A percentile compares a stretch with the other conserved stretches of the same genome.
Conservation (phyloP, 1,284 basidiomycete genomes). For the Cutaneotrichosporon dermatis region DNA sequence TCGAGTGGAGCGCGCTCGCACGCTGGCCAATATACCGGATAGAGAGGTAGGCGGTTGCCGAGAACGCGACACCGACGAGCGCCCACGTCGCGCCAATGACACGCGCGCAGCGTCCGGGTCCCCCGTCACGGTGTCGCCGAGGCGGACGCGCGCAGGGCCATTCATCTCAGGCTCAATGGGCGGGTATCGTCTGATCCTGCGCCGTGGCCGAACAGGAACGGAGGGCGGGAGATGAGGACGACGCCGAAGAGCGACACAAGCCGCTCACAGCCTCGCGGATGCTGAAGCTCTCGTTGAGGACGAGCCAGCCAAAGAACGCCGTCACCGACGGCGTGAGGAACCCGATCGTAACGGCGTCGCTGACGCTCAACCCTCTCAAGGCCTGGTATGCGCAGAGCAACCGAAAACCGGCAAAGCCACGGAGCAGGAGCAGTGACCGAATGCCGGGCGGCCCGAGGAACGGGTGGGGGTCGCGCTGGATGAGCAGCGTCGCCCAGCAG, state of each 20-base stretch:
- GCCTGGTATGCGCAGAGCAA: slow-evolving; percentile 58
- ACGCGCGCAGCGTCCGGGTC: slow-evolving; percentile 18
- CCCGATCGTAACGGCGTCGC: slow-evolving; percentile 69
- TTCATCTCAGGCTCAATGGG: slow-evolving; percentile 67
- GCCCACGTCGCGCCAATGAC: slow-evolving; percentile 38
- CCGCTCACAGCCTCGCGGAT: slow-evolving; percentile 61
- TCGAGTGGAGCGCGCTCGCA: slow-evolving; percentile 68
- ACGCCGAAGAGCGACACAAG: slow-evolving; percentile 60
- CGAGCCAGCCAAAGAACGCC: slow-evolving; percentile 62
- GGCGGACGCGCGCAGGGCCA: background rate
- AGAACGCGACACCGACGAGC: slow-evolving; percentile 33
- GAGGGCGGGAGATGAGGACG: slow-evolving; percentile 63
- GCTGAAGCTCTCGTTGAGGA: slow-evolving; percentile 64
- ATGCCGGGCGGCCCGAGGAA: slow-evolving; percentile 65
- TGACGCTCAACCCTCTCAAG: slow-evolving; percentile 63
- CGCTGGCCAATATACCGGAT: slow-evolving; percentile 68
- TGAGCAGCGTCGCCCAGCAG: slow-evolving; percentile 53
- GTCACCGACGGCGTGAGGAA: slow-evolving; percentile 69
- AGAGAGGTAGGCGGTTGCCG: slow-evolving; percentile 52
- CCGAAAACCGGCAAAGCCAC: slow-evolving; percentile 59
- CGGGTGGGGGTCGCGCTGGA: slow-evolving; percentile 58
- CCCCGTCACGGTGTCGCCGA: slow-evolving; percentile 16
- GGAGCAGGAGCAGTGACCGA: slow-evolving; percentile 56
- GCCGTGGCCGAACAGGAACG: slow-evolving; percentile 53
- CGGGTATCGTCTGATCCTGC: background rate